Evolutionary conservation across 352 stramenopile species (phyloP).

Genomic region (Pythium brachiatum): DNA sequence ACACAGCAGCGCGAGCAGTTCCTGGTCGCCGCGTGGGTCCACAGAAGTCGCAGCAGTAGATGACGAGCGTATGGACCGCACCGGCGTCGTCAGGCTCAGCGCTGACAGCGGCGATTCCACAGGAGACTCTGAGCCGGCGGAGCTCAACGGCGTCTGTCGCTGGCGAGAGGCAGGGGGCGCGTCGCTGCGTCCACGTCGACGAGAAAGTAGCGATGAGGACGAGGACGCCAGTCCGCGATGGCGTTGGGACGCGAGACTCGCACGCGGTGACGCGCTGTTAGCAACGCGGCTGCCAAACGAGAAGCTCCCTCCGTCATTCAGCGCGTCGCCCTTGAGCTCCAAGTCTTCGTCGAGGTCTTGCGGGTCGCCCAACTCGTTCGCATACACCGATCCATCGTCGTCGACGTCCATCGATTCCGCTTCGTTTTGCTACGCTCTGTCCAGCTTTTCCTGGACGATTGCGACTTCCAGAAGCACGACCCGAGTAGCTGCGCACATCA

Average conservation of each 20-base stretch:
- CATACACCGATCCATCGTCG: not conserved
- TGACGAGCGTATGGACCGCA: slow-evolving; percentile 11
- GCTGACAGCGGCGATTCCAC: slow-evolving; percentile 8
- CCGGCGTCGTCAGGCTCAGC: slow-evolving; percentile 5
- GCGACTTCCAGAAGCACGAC: not conserved
- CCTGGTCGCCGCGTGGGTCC: slow-evolving; percentile 22
- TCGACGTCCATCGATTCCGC: not conserved
- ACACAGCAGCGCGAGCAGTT: slow-evolving; percentile 32
- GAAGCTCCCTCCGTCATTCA: slow-evolving; percentile 16
- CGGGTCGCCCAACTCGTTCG: not conserved
- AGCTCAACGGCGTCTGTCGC: not conserved
- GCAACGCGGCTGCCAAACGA: slow-evolving; percentile 7
- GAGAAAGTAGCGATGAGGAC: not conserved
- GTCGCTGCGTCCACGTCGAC: slow-evolving; percentile 19
- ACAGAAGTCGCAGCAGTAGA: slow-evolving; percentile 12
- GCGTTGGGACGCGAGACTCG: slow-evolving; percentile 3
- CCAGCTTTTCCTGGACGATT: no score
- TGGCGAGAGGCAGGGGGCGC: slow-evolving; percentile 2
- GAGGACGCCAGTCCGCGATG: not conserved
- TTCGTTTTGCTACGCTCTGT: no score
- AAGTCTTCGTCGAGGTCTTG: not conserved
- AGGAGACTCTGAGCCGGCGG: slow-evolving; percentile 11
- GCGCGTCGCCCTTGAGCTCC: slow-evolving; percentile 19
- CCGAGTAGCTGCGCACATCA: not conserved
- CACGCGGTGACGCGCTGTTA: slow-evolving; percentile 16